Base-by-base conservation (phyloP, 1,139 yeast species). In the Taphrina deformans region DNA sequence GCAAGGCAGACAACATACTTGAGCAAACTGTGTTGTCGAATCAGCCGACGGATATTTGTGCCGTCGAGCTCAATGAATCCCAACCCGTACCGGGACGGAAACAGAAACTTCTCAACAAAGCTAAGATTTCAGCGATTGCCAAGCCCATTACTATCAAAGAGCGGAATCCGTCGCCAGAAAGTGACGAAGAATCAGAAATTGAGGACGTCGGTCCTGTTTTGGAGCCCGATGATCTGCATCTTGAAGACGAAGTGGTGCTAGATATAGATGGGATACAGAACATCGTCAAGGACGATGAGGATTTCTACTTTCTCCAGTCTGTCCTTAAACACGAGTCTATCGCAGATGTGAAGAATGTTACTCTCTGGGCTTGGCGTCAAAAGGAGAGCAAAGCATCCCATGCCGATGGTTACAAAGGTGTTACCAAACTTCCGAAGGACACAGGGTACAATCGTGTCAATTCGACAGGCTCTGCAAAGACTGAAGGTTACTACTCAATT, bases 401-500 rank as follows among this genome's bases (percentile, higher is more conserved):
- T 26, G 67, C 67, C 10, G 69, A 65, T 33, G 70, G 63, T 38
- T 61, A 48, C 50, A 48, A 53, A 27, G 70, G 68, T 5, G 59
- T 65, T 29, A 35, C 67, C 48, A 60, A 67, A 38, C 62, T 68
- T 38, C 65, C 68, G 41, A 67, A 67, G n/a, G 64, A 67, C 16
- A 71, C 76, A 77, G 72, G 79, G 75, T 64, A 69, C 71, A 21
- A 76, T 16, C 77, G 84, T 55, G 81, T 79, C 62, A 83, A 83
- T 53, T 60, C 70, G 0, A 78, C 86, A 0, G 91, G 91, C 0
- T 80, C 90, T 0, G 88, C 89, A 72, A 83, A 85, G 72, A 85
- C 92, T 55, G 85, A 86, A 67, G 96, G 96, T 0, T 89, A 86
- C 73, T 77, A 78, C 62, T 88, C 88, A 74, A 85, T 90, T 46